A percentile compares a stretch with the other conserved stretches of the same genome.
Evolutionary conservation across 179 eudicot species (phyloP).

Genomic region (Spergularia azorica): DNA sequence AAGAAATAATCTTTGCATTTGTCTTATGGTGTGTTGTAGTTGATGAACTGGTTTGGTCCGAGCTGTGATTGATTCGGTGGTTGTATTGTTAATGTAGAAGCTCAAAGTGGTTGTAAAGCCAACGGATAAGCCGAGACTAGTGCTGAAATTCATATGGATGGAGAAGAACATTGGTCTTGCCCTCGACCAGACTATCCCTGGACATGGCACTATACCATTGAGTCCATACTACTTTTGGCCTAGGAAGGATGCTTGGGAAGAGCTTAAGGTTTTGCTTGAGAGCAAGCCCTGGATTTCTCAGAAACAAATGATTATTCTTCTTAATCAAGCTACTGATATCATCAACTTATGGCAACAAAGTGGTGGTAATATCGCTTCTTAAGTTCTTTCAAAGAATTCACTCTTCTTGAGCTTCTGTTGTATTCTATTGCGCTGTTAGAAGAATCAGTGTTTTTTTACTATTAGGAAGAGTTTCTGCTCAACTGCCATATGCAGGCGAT

Average conservation of each 20-base stretch:
- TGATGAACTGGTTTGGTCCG: not conserved
- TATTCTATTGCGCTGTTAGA: conserved; percentile 12
- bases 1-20: too few species aligned
- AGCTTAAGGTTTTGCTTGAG: conserved; percentile 78
- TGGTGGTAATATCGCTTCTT: conserved; percentile 66
- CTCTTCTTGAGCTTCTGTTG: conserved; percentile 7
- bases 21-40: too few species aligned
- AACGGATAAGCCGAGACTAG: conserved; percentile 63
- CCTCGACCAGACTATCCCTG: conserved; percentile 69
- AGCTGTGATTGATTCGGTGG: conserved; percentile 7
- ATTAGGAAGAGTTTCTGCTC: not conserved
- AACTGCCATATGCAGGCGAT: conserved; percentile 2
- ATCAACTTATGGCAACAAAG: conserved; percentile 93
- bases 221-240: conserved; percentile 96
- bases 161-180: conserved; percentile 90
- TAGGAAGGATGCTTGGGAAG: conserved; percentile 97
- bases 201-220: conserved; percentile 77
- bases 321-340: conserved; percentile 92
- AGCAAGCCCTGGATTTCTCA: conserved; percentile 94
- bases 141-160: conserved; percentile 93
- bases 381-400: not conserved
- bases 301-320: conserved; percentile 88
- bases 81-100: conserved; percentile 51
- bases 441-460: not conserved
- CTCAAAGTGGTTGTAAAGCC: conserved; percentile 60